Evolutionary conservation across 441 rosid genomes (phyloP), one percentile per base, ranked within the genome.

Genomic region (Erodium texanum): DNA sequence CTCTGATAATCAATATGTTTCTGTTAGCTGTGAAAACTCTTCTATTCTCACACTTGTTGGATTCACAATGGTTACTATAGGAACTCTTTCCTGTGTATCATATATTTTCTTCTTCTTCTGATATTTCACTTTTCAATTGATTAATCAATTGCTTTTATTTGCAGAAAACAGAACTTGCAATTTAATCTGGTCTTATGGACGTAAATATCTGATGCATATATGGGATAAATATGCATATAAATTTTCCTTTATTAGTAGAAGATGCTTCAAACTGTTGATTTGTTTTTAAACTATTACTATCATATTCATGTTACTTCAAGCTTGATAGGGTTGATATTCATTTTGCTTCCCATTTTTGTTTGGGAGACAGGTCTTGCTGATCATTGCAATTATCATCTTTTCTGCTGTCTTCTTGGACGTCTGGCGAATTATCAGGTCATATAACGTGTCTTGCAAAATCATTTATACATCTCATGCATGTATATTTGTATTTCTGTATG

Each of bases 341-440:
- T 36, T 6, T 36, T 36, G 41, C 36, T 32, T 32, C 58, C 22
- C 7, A 52, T 52, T 52, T n/a, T 52, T 52, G 9, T 23, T 52
- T 52, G 59, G 23, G 59, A 18, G 23, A 14, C 59, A 95, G 99
- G 99, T 76, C 99, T 95, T 80, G 89, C 93, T 75, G 97, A 95
- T 87, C 99, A 95, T 83, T 95, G 90, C 76, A 95, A 92, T 79
- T 95, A 95, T 81, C 99, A 92, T 80, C 98, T 85, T 75, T 95
- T 79, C 74, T 95, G 99, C 76, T 97, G 98, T 73, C 96, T 95
- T 76, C 96, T 95, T 63, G 99, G 99, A 70, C 92, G 99, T 36
- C 92, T 95, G 76, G 83, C 89, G 77, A 95, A 87, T 68, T 92
- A 86, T 82, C 99, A 95, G 99, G 98, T 92, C 72, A 73, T 73